Base-by-base conservation (phyloP, 306 rosid genomes). In the Glycine soja region DNA sequence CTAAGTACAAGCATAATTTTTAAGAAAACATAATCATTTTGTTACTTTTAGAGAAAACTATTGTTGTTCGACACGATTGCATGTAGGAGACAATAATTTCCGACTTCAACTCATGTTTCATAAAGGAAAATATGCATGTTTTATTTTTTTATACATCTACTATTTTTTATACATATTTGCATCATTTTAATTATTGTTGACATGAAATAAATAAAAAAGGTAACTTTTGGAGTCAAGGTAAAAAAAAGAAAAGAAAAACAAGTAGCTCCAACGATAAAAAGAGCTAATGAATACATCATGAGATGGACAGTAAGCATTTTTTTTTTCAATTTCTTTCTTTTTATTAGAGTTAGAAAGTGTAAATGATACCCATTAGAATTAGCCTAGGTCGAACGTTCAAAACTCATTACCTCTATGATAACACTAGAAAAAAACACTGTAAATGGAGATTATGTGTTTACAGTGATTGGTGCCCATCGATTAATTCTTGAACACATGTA, bases 31-130 rank as follows among this genome's bases (percentile, higher is more conserved):
- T 68, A 4, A 15, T 68, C 38, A 69, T 70, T 24, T 11, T 4
- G 40, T 6, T 32, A 6, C 58, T 47, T 19, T 47, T 24, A 12
- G 19, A 24, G 24, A 48, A 70, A 70, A 19, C 75, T 6, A 24
- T 48, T 70, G 75, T 70, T 47, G 58, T 6, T 46, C 18, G 74
- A 46, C 57, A 70, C 74, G 54, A 46, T 7, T 47, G 40, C 57
- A 47, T 5, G 6, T 18, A 47, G 57, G 18, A 18, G 56, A 70
- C 36, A 69, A 69, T 46, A 2, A 19, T 42, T 70, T 47, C 42
- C 3, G 0, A 70, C 40, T 42, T 69, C 56, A 69, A 69, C 15
- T 69, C 54, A 4, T 69, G 56, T 15, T 40, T 66, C 72, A 4
- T n/a, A 66, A 66, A 66, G 72, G 8, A 40, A n/a, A 40, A n/a